These are phyloP conservation scores for Lichtheimia hyalospora DNA, from an alignment of 371 early-diverging fungal genomes.

Conservation along the genomic window DNA sequence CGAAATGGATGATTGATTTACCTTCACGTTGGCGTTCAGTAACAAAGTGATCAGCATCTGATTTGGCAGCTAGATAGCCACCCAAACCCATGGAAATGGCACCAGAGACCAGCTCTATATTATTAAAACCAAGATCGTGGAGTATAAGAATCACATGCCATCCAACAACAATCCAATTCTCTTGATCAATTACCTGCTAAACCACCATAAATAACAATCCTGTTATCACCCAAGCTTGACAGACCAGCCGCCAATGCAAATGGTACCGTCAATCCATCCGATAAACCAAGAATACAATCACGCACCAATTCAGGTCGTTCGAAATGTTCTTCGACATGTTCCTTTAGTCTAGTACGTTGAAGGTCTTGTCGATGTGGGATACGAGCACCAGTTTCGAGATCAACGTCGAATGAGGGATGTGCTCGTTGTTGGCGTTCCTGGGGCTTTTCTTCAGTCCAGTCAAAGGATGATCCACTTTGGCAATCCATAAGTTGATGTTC, in stretches of 20 bases:
- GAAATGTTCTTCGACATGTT: slow-evolving; percentile 65
- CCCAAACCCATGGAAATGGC: slow-evolving; percentile 63
- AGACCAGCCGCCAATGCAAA: slow-evolving; percentile 79
- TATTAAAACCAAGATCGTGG: not conserved
- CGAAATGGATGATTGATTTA: slow-evolving; percentile 12
- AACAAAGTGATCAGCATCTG: slow-evolving; percentile 71
- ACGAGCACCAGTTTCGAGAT: slow-evolving; percentile 13
- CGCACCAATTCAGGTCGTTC: slow-evolving; percentile 65
- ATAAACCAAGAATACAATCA: slow-evolving; percentile 66
- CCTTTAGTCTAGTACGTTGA: slow-evolving; percentile 23
- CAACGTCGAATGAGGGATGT: not conserved
- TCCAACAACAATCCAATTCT: not conserved
- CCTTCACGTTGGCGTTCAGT: slow-evolving; percentile 62
- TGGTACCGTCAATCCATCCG: slow-evolving; percentile 77
- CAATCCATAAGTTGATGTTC: not conserved
- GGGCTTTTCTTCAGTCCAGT: not conserved
- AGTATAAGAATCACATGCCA: not conserved
- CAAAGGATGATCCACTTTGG: too few species aligned
- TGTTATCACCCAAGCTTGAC: slow-evolving; percentile 54
- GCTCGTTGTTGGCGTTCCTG: not conserved
- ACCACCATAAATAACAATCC: slow-evolving; percentile 70
- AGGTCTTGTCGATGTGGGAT: slow-evolving; percentile 36
- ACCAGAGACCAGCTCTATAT: slow-evolving; percentile 63
- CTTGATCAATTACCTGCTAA: slow-evolving; percentile 45
- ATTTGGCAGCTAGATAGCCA: slow-evolving; percentile 68